These are phyloP conservation scores for Flaveria robusta DNA, from an alignment of 129 eudicot species.

Conservation along the genomic window DNA sequence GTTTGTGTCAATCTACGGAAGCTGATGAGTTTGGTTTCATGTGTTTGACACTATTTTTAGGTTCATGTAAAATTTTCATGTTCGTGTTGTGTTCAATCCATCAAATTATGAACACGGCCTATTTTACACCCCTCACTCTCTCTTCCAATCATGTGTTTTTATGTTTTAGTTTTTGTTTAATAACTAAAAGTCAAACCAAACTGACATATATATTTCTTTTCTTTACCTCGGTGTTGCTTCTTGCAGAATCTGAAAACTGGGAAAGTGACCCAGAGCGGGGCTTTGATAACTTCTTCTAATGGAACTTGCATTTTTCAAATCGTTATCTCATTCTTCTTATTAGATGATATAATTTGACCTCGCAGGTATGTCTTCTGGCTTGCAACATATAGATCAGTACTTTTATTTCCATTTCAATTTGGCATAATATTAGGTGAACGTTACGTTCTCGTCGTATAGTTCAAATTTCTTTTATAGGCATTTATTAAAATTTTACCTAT, in stretches of 20 bases:
- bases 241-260: slow-evolving; percentile 97
- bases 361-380: slow-evolving; percentile 38
- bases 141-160: slow-evolving; percentile 28
- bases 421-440: no score
- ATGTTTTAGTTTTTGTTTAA: slow-evolving; percentile 38
- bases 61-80: no score
- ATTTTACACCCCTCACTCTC: not conserved
- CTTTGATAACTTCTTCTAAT: slow-evolving; percentile 90
- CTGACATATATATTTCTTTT: slow-evolving; percentile 51
- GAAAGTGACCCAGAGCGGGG: slow-evolving; percentile 93
- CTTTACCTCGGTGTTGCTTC: slow-evolving; percentile 69
- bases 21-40: no score
- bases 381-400: slow-evolving; percentile 20
- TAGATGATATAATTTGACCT: slow-evolving; percentile 47
- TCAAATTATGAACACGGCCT: no score
- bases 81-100: no score
- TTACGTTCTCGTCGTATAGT: no score
- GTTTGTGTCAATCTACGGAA: no score
- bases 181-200: slow-evolving; percentile 33
- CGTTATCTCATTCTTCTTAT: slow-evolving; percentile 40
- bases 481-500: no score
- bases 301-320: slow-evolving; percentile 53
- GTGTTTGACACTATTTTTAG: no score
- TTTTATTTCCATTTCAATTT: no score
- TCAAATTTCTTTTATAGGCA: no score